These are phyloP conservation scores for Aristolochia californica DNA, from an alignment of 164 flowering plant genomes.

Conservation along the genomic window DNA sequence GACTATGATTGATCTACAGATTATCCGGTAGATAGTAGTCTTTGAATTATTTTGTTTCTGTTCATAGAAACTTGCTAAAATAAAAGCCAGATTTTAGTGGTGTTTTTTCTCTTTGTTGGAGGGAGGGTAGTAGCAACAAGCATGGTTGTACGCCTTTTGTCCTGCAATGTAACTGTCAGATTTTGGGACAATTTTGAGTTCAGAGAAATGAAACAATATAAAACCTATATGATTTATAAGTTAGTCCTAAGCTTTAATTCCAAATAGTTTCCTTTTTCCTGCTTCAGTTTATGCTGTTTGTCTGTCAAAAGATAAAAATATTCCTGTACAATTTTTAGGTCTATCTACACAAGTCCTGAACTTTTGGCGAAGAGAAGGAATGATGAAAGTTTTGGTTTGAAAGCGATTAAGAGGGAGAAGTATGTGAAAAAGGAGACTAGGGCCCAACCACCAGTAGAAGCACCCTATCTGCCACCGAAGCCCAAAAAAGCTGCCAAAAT, in stretches of 20 bases:
- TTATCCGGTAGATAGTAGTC: no score
- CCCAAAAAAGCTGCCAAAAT: slow-evolving; percentile 30
- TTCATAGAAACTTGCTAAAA: no score
- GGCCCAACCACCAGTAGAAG: slow-evolving; percentile 67
- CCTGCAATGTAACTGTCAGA: not conserved
- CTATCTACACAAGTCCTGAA: slow-evolving; percentile 44
- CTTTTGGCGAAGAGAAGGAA: slow-evolving; percentile 24
- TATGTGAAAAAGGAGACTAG: slow-evolving; percentile 34
- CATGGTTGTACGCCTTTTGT: no score
- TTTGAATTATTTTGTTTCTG: no score
- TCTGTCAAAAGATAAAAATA: not conserved
- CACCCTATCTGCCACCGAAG: slow-evolving; percentile 66
- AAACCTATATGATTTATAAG: not conserved
- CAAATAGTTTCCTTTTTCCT: not conserved
- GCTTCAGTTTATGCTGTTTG: not conserved
- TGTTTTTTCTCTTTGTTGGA: no score
- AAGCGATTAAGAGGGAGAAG: slow-evolving; percentile 42
- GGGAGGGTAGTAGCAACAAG: no score
- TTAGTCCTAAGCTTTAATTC: not conserved
- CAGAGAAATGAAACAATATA: not conserved
- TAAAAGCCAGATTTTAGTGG: no score
- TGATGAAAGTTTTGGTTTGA: slow-evolving; percentile 30
- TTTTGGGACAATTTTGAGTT: not conserved
- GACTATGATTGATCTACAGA: no score
- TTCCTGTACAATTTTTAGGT: slow-evolving; percentile 23